phyloP scores from a whole-genome alignment of 2,329 filamentous ascomycete genomes.

The Monilinia fructigena region DNA sequence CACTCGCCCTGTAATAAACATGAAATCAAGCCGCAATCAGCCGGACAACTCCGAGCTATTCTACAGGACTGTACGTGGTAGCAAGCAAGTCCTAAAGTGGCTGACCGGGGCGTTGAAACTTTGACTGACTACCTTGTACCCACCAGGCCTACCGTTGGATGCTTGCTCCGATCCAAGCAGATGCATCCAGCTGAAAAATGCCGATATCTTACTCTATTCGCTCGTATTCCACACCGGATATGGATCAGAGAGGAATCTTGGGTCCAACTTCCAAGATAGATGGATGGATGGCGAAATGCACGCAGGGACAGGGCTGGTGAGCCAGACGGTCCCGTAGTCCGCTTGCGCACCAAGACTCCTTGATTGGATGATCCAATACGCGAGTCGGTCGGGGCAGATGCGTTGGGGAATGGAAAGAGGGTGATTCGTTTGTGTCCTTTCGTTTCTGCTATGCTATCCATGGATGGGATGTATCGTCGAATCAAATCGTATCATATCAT shows the following conservation, averaged over 20 bases:
- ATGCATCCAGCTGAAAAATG: slow-evolving; percentile 14
- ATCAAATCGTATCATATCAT: too few species aligned
- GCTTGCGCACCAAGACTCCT: not conserved
- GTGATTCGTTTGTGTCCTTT: not conserved
- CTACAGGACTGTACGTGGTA: too few species aligned
- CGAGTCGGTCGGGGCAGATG: slow-evolving; percentile 1
- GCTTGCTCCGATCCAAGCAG: not conserved
- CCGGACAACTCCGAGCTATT: not conserved
- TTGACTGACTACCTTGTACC: too few species aligned
- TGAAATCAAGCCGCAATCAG: not conserved
- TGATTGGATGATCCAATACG: slow-evolving; percentile 4
- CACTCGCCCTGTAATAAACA: not conserved
- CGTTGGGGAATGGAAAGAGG: not conserved
- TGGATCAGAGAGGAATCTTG: slow-evolving; percentile 2
- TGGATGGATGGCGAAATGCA: slow-evolving; percentile 8
- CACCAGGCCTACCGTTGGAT: too few species aligned
- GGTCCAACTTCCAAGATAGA: not conserved
- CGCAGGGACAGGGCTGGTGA: slow-evolving; percentile 3
- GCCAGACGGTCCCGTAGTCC: not conserved
- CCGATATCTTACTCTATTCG: not conserved
- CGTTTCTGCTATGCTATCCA: not conserved
- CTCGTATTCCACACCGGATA: not conserved
- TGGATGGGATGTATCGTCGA: not conserved
- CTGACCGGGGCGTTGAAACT: too few species aligned
- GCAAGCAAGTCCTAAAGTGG: too few species aligned